A percentile compares a stretch with the other conserved stretches of the same genome.
These are phyloP conservation scores for Suhomyces emberorum DNA, from an alignment of 805 yeast species.

Conservation along the genomic window DNA sequence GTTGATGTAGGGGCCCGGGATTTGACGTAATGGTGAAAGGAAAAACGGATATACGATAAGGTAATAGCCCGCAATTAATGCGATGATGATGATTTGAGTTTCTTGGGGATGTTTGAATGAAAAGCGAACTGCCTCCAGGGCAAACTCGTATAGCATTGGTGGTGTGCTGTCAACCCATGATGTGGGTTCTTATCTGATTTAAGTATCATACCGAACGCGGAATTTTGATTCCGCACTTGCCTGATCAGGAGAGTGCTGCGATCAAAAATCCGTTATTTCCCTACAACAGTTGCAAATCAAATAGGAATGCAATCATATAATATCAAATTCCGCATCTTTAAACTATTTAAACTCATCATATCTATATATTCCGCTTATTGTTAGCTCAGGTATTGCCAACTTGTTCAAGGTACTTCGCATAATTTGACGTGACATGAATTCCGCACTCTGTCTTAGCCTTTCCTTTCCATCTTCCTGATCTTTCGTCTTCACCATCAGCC, in stretches of 20 bases:
- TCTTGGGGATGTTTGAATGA: neutral
- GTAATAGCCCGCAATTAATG: conserved; percentile 17
- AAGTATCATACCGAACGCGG: neutral
- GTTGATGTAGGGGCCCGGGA: conserved; percentile 61
- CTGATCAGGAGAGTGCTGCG: too few relatives aligned
- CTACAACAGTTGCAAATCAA: too few relatives aligned
- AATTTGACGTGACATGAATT: conserved; percentile 78
- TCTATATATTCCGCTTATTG: too few relatives aligned
- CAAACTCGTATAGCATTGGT: neutral
- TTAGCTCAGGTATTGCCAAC: too few relatives aligned
- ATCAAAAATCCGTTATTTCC: too few relatives aligned
- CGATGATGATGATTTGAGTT: neutral
- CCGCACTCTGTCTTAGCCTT: conserved; percentile 93
- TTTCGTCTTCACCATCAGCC: conserved; percentile 87
- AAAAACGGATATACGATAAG: conserved; percentile 44
- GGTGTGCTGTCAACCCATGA: too few relatives aligned
- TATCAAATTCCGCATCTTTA: too few relatives aligned
- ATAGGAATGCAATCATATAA: too few relatives aligned
- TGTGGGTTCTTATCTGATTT: too few relatives aligned
- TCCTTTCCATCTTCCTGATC: conserved; percentile 98
- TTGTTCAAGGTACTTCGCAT: conserved; percentile 64
- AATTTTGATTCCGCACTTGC: neutral
- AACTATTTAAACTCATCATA: too few relatives aligned
- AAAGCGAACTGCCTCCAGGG: neutral
- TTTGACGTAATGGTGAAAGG: conserved; percentile 44